Evolutionary conservation across 2,329 filamentous ascomycete genomes (phyloP).

Genomic region (Chalaropsis thielavioides): DNA sequence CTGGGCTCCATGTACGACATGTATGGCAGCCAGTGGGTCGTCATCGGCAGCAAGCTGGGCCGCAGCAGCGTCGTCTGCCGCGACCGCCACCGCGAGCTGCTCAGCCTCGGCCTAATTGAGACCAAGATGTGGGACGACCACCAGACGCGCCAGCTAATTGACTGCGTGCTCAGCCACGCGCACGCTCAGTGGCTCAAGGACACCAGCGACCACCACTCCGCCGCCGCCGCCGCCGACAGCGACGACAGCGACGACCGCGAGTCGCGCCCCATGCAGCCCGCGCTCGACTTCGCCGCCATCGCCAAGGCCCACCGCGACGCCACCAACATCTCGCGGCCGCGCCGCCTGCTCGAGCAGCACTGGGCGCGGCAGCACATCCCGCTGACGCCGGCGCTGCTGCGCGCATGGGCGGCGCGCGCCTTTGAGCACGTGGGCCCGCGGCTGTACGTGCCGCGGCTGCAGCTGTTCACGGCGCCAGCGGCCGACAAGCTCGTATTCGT

Average conservation of each 20-base stretch:
- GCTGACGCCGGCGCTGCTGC: constrained; percentile 12
- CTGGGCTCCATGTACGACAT: neutral
- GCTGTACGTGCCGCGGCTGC: constrained; percentile 10
- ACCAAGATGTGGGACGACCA: constrained; percentile 6
- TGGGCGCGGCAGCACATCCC: constrained; percentile 7
- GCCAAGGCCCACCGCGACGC: neutral
- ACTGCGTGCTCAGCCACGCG: constrained; percentile 11
- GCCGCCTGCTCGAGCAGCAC: neutral
- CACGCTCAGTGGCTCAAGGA: constrained; percentile 11
- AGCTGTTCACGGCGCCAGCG: neutral
- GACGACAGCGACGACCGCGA: neutral
- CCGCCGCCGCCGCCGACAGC: neutral
- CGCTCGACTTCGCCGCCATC: constrained; percentile 4
- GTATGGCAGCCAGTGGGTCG: constrained; percentile 11
- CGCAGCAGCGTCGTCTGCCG: constrained; percentile 12
- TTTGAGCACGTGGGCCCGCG: constrained; percentile 13
- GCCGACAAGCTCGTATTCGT: constrained; percentile 10
- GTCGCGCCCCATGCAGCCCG: neutral
- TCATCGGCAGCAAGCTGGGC: constrained; percentile 4
- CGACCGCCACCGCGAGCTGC: constrained; percentile 10
- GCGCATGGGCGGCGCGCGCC: constrained; percentile 9
- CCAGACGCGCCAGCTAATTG: constrained; percentile 6
- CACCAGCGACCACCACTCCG: neutral
- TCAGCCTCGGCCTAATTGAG: constrained; percentile 1
- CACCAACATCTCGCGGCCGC: neutral